Evolutionary conservation across 1,139 yeast genomes (phyloP).

Genomic region (Lodderomyces parapsilosis): DNA sequence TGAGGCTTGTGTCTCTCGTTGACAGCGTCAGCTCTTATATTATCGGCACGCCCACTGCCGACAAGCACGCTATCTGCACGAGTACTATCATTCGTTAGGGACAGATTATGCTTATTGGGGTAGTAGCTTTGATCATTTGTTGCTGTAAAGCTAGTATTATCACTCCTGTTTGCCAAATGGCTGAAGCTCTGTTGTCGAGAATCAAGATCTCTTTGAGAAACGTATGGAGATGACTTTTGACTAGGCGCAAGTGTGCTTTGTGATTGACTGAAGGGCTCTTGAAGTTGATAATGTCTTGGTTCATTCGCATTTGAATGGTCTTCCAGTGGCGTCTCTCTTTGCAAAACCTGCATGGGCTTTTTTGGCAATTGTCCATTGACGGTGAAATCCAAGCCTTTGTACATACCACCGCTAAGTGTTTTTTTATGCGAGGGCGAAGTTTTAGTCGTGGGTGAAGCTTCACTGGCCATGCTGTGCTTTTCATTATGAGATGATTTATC

Average conservation of each 20-base stretch:
- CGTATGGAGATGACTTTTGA: not conserved
- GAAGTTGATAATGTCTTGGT: conserved; percentile 2
- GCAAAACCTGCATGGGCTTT: conserved; percentile 43
- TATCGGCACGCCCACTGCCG: too few species aligned
- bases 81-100: not conserved
- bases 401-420: conserved; percentile 18
- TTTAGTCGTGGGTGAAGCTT: conserved; percentile 6
- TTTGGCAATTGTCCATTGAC: conserved; percentile 43
- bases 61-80: not conserved
- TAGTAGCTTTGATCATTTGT: not conserved
- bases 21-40: too few species aligned
- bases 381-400: conserved; percentile 42
- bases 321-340: conserved; percentile 8
- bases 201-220: not conserved
- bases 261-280: conserved; percentile 4
- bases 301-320: conserved; percentile 5
- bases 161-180: not conserved
- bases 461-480: not conserved
- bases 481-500: conserved; percentile 1
- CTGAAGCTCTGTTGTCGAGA: not conserved
- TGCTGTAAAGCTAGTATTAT: not conserved
- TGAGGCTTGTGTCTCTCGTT: conserved; percentile 9
- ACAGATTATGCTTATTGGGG: not conserved
- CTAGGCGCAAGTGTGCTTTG: not conserved
- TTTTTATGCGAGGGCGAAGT: conserved; percentile 5